Evolutionary conservation across 2,329 filamentous ascomycete species (phyloP).

Genomic region (Teratosphaeria destructans): DNA sequence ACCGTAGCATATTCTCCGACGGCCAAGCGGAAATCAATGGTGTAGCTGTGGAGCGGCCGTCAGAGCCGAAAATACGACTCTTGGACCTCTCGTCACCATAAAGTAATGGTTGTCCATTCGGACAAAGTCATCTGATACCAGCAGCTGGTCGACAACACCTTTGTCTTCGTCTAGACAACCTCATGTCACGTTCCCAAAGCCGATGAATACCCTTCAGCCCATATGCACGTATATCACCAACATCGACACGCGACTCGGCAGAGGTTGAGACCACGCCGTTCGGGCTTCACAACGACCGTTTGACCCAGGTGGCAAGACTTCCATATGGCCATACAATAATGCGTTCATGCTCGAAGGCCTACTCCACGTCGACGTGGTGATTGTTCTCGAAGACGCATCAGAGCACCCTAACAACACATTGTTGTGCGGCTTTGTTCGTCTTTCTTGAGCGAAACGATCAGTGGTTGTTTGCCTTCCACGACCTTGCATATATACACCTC

Average conservation of each 20-base stretch:
- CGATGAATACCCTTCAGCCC: background rate
- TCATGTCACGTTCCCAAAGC: background rate
- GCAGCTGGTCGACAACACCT: background rate
- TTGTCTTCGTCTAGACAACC: background rate
- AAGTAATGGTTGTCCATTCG: background rate
- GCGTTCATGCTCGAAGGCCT: background rate
- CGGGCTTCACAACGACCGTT: background rate
- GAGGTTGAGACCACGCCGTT: background rate
- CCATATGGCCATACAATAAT: background rate
- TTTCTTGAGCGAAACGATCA: background rate
- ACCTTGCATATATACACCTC: background rate
- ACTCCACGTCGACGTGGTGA: no score
- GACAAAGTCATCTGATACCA: background rate
- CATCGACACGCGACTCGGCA: background rate
- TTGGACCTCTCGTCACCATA: background rate
- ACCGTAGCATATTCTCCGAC: background rate
- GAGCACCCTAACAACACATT: background rate
- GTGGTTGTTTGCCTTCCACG: background rate
- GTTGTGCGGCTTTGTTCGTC: background rate
- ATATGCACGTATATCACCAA: background rate
- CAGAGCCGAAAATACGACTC: background rate
- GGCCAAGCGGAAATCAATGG: background rate
- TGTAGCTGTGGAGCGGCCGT: background rate
- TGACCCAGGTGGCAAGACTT: background rate
- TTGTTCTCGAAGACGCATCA: background rate